These are phyloP conservation scores for Mimosa bimucronata DNA, from an alignment of 306 rosid species.

Conservation along the genomic window DNA sequence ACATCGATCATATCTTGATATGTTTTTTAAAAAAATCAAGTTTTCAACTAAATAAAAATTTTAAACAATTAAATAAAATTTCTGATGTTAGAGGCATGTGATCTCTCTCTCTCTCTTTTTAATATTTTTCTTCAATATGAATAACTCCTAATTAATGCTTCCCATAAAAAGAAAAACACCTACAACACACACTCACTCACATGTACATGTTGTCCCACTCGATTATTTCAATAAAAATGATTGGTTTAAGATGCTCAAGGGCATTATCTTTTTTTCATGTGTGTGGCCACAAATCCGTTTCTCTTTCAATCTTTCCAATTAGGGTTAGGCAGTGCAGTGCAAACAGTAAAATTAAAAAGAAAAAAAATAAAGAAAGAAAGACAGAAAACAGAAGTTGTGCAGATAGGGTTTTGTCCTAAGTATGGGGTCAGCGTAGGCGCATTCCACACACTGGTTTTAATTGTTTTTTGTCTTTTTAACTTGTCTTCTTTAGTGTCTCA, in stretches of 20 bases:
- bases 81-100: background rate
- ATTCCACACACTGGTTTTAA: conserved; percentile 63
- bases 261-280: conserved; percentile 9
- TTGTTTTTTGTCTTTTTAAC: conserved; percentile 52
- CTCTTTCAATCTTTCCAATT: background rate
- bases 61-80: background rate
- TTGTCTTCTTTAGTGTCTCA: conserved; percentile 53
- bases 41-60: background rate
- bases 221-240: background rate
- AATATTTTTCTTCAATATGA: background rate
- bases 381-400: conserved; percentile 9
- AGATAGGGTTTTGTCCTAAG: conserved; percentile 79
- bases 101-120: background rate
- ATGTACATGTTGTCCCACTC: background rate
- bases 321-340: conserved; percentile 12
- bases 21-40: background rate
- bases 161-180: background rate
- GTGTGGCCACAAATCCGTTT: background rate
- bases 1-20: background rate
- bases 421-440: conserved; percentile 71
- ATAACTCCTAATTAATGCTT: background rate
- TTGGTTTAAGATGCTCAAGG: conserved; percentile 1
- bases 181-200: background rate
- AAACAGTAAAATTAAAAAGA: conserved; percentile 6
- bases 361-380: background rate